Percentiles rank a stretch among this genome's conserved stretches.
Evolutionary conservation across 257 asterid genomes (phyloP).

Genomic region (Salvia splendens): DNA sequence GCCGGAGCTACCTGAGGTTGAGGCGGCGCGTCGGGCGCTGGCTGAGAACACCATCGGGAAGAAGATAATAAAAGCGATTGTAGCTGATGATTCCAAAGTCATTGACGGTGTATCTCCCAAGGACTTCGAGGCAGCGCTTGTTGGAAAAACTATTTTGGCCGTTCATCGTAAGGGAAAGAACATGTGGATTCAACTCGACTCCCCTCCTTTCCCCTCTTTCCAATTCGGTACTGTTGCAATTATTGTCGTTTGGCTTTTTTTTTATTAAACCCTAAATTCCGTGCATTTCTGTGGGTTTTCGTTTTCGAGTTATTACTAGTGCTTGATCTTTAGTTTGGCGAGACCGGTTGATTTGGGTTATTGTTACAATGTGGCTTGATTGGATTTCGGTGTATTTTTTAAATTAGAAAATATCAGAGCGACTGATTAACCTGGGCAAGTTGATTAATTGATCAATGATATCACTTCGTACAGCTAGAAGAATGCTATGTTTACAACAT

Average conservation of each 20-base stretch:
- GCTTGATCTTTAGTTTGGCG: background rate
- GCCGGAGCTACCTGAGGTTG: conserved; percentile 99
- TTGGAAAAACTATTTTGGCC: conserved; percentile 79
- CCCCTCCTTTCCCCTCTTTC: conserved; percentile 93
- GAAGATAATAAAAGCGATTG: conserved; percentile 59
- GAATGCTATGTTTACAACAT: background rate
- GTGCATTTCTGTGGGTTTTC: background rate
- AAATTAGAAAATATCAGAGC: conserved; percentile 4
- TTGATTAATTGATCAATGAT: background rate
- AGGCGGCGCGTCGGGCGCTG: conserved; percentile 90
- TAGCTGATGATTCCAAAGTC: conserved; percentile 84
- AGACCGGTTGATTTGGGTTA: background rate
- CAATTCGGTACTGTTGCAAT: conserved; percentile 68
- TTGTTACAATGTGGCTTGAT: background rate
- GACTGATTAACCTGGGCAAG: conserved; percentile 22
- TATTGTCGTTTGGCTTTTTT: background rate
- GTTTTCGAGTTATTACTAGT: conserved; percentile 1
- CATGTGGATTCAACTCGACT: conserved; percentile 95
- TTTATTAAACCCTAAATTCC: conserved; percentile 37
- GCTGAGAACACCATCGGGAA: conserved; percentile 83
- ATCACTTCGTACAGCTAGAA: background rate
- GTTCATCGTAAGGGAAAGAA: conserved; percentile 96
- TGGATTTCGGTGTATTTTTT: background rate
- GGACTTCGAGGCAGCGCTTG: conserved; percentile 77
- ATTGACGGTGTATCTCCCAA: conserved; percentile 70